Base-by-base conservation (phyloP, 108 stramenopile species). In the Nitzschia sp. region DNA sequence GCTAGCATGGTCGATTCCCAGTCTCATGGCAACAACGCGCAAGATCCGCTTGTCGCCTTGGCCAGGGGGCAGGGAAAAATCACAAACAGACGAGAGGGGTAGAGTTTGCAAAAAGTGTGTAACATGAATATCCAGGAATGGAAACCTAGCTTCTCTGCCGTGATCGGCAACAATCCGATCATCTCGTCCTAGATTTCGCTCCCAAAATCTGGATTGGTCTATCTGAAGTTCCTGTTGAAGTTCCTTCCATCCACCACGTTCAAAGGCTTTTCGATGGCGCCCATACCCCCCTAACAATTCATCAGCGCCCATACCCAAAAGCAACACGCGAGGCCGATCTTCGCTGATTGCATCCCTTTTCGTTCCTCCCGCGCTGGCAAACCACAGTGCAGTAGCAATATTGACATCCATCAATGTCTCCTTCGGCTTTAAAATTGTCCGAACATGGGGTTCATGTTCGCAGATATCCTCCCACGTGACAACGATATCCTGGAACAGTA, bases 231-330 rank as follows among this genome's bases (percentile, higher is more conserved):
- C 99, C 1, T 44, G 46, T 22, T 44, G 73, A 6, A 99, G 79
- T 26, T 70, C 77, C 29, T 68, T 71, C 62, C 83, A 81, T 35
- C 94, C 93, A 44, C 86, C 94, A 28, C 72, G 68, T 50, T 71
- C 59, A 73, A 78, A 96, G 17, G 93, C 95, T 34, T 89, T 88
- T 34, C 96, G 82, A 63, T 99, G 99, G 19, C 99, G 79, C 44
- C 96, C 95, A 81, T 99, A 99, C 1, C 99, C 99, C 34, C 86
- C 99, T 61, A 97, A 64, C 66, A 87, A 94, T 71, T 99, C 99
- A 66, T 99, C 99, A 2, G 99, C 99, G 15, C 99, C 99, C 59
- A 96, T 87, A 4, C 99, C 99, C 41, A 86, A 71, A 41, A 97
- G 56, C 25, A 97, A 66, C 17, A 95, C 68, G 1, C 79, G 76